These are phyloP conservation scores for Centrapalus pauciflorus DNA, from an alignment of 129 eudicot species.

Conservation along the genomic window DNA sequence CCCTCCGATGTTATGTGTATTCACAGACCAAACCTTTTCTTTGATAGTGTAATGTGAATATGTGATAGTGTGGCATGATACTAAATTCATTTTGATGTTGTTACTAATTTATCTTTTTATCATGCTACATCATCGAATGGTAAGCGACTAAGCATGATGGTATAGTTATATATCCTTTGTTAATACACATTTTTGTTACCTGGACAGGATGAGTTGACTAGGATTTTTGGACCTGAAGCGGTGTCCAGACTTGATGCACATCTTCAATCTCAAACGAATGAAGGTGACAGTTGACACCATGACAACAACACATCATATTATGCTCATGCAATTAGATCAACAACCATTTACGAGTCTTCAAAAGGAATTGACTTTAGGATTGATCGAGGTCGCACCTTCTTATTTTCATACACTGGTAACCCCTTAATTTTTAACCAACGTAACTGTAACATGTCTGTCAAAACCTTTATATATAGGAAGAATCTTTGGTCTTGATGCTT, in stretches of 20 bases:
- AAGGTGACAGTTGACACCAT: constrained; percentile 56
- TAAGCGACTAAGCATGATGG: background rate
- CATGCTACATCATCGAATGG: background rate
- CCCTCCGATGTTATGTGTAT: no score
- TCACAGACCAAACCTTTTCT: no score
- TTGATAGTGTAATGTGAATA: no score
- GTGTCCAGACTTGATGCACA: constrained; percentile 51
- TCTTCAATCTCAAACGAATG: constrained; percentile 35
- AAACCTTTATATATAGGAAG: constrained; percentile 10
- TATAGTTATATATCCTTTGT: background rate
- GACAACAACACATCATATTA: constrained; percentile 19
- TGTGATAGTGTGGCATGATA: no score
- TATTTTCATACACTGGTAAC: constrained; percentile 12
- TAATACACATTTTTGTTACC: constrained; percentile 4
- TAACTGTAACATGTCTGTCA: constrained; percentile 9
- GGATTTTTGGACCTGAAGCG: constrained; percentile 60
- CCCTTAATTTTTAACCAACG: constrained; percentile 13
- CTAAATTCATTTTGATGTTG: no score
- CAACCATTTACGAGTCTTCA: constrained; percentile 16
- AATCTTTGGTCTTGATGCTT: constrained; percentile 8
- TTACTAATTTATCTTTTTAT: background rate
- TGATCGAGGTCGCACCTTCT: constrained; percentile 6
- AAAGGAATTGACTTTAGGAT: constrained; percentile 24
- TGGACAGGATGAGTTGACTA: constrained; percentile 65
- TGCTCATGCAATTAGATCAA: constrained; percentile 26